Conservation (phyloP, 805 yeast genomes). For the Wickerhamiella occidentalis region DNA sequence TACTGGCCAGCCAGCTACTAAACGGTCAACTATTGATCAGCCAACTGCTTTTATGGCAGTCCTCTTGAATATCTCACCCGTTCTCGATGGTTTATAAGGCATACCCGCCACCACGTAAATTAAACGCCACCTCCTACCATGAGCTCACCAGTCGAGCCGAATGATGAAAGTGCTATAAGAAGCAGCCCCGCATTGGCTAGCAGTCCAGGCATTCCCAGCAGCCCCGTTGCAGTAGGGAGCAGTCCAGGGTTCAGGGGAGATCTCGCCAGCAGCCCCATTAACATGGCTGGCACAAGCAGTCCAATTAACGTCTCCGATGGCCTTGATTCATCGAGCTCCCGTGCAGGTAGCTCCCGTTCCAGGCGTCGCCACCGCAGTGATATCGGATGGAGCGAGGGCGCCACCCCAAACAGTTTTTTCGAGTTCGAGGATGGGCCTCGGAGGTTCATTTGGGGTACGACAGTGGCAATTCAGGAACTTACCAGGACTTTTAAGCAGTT, state of each 20-base stretch:
- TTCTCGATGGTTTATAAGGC: no score
- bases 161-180: neutral
- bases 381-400: slow-evolving; percentile 6
- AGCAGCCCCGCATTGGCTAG: neutral
- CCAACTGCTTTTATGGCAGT: no score
- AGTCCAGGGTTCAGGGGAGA: neutral
- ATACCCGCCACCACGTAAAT: neutral
- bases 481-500: slow-evolving; percentile 70
- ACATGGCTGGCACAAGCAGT: neutral
- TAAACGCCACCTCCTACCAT: neutral
- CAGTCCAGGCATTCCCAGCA: neutral
- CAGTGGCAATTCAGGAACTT: slow-evolving; percentile 84
- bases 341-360: neutral
- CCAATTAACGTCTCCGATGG: neutral
- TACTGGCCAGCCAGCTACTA: no score
- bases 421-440: slow-evolving; percentile 48
- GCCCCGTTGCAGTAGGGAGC: neutral
- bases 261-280: neutral
- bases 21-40: no score
- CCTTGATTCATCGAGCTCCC: neutral
- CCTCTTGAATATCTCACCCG: no score
- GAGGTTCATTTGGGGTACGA: slow-evolving; percentile 96
- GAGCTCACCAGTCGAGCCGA: neutral
- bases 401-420: neutral
- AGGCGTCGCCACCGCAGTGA: slow-evolving; percentile 2